These are phyloP conservation scores for Lomentospora prolificans DNA, from an alignment of 2,329 filamentous ascomycete genomes.

Conservation along the genomic window DNA sequence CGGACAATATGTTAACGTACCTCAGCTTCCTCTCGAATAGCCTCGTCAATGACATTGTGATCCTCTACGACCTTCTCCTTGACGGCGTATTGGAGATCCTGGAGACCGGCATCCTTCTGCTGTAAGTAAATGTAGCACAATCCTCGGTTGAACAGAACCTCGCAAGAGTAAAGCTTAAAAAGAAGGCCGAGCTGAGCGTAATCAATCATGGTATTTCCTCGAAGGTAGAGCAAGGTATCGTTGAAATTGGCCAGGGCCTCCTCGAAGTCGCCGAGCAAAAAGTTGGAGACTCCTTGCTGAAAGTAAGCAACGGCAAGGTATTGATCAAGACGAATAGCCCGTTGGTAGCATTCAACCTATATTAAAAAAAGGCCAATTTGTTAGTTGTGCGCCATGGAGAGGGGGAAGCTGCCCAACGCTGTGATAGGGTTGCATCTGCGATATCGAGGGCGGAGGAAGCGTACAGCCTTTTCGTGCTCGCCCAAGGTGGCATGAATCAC, in stretches of 20 bases:
- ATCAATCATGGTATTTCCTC: conserved; percentile 95
- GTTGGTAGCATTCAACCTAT: conserved; percentile 90
- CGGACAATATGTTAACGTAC: conserved; percentile 34
- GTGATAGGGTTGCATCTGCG: not conserved
- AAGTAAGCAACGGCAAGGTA: conserved; percentile 98
- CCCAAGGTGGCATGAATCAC: conserved; percentile 95
- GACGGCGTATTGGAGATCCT: conserved; percentile 80
- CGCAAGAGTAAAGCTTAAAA: conserved; percentile 95
- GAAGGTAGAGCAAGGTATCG: conserved; percentile 86
- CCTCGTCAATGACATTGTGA: conserved; percentile 96
- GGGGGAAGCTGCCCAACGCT: not conserved
- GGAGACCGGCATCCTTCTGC: conserved; percentile 80
- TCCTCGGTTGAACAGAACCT: conserved; percentile 93
- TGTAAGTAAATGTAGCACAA: conserved; percentile 96
- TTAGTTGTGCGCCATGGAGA: conserved; percentile 12
- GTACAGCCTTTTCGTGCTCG: conserved; percentile 88
- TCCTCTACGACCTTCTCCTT: conserved; percentile 96
- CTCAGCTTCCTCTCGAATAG: conserved; percentile 86
- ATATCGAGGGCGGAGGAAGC: conserved; percentile 20
- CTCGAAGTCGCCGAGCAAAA: conserved; percentile 92
- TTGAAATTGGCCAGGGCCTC: conserved; percentile 98
- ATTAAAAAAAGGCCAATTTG: no score
- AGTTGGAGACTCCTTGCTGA: conserved; percentile 96
- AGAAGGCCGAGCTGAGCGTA: conserved; percentile 92
- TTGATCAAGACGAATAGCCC: conserved; percentile 79